phyloP scores from a whole-genome alignment of 805 yeast genomes.

The Yarrowia phangngaensis region DNA sequence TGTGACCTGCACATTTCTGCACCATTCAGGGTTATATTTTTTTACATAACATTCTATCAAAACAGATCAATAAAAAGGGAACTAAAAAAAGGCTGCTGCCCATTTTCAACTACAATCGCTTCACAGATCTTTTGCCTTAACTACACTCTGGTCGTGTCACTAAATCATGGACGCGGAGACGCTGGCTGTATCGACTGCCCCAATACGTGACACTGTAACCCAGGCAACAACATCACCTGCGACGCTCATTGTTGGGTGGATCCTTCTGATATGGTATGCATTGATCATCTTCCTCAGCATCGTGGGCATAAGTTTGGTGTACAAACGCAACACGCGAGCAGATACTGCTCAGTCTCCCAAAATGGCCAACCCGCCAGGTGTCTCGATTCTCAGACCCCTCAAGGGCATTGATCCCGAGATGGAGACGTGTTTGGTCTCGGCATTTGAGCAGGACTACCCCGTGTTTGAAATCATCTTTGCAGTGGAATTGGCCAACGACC shows the following conservation, averaged over 20 bases:
- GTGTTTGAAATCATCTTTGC: constrained; percentile 72
- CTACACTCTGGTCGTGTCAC: no score
- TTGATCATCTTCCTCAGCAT: constrained; percentile 12
- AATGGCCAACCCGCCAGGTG: constrained; percentile 44
- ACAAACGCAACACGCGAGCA: constrained; percentile 1
- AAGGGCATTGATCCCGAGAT: constrained; percentile 81
- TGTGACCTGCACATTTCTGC: no score
- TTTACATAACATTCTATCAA: no score
- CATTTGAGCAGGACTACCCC: constrained; percentile 68
- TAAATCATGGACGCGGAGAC: background rate
- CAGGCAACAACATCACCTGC: background rate
- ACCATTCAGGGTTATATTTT: no score
- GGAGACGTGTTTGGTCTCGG: constrained; percentile 60
- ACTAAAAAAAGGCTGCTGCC: no score
- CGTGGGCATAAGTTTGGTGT: constrained; percentile 15
- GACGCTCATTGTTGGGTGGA: background rate
- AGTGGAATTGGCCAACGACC: constrained; percentile 60
- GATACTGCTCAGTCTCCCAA: background rate
- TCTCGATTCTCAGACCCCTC: constrained; percentile 74
- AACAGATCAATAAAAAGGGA: no score
- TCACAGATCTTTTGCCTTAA: no score
- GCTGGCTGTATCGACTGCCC: background rate
- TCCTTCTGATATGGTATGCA: constrained; percentile 8
- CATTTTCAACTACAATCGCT: no score
- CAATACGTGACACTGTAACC: background rate